phyloP scores from a whole-genome alignment of 352 stramenopile species.

The Phytophthora hibernalis region DNA sequence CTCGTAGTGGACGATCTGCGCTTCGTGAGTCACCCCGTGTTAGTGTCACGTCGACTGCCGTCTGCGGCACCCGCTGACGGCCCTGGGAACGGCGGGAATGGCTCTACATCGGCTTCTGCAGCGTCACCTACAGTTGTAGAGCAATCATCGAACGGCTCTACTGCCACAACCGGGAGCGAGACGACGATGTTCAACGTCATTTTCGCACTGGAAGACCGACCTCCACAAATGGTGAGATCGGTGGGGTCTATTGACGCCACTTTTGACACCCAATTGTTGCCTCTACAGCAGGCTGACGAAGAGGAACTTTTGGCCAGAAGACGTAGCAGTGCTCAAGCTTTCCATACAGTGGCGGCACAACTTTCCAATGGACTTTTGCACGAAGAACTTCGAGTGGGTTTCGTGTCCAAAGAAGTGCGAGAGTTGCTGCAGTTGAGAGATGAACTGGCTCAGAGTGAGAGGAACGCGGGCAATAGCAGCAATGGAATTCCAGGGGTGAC shows the following conservation, averaged over 20 bases:
- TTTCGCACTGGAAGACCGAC: conserved; percentile 75
- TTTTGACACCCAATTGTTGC: conserved; percentile 30
- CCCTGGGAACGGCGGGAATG: neutral
- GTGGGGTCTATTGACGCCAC: conserved; percentile 1
- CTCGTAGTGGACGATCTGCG: conserved; percentile 87
- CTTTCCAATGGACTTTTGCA: conserved; percentile 84
- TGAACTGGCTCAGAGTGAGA: conserved; percentile 77
- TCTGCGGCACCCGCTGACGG: conserved; percentile 23
- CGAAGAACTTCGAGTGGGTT: conserved; percentile 81
- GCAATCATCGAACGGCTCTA: conserved; percentile 19
- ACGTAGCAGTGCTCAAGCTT: conserved; percentile 56
- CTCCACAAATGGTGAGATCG: conserved; percentile 21
- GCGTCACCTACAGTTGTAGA: conserved; percentile 25
- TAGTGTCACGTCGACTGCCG: conserved; percentile 56
- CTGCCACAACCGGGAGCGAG: conserved; percentile 45
- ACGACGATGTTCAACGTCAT: conserved; percentile 92
- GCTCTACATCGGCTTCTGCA: conserved; percentile 14
- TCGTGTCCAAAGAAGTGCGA: conserved; percentile 80
- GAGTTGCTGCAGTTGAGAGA: conserved; percentile 84
- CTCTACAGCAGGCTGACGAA: conserved; percentile 33
- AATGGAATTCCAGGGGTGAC: conserved; percentile 21
- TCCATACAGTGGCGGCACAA: conserved; percentile 72
- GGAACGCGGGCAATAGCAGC: conserved; percentile 32
- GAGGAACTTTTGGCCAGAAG: conserved; percentile 45
- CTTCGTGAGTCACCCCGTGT: conserved; percentile 88